phyloP scores from a whole-genome alignment of 2,329 filamentous ascomycete genomes.

The Diaporthe eres region DNA sequence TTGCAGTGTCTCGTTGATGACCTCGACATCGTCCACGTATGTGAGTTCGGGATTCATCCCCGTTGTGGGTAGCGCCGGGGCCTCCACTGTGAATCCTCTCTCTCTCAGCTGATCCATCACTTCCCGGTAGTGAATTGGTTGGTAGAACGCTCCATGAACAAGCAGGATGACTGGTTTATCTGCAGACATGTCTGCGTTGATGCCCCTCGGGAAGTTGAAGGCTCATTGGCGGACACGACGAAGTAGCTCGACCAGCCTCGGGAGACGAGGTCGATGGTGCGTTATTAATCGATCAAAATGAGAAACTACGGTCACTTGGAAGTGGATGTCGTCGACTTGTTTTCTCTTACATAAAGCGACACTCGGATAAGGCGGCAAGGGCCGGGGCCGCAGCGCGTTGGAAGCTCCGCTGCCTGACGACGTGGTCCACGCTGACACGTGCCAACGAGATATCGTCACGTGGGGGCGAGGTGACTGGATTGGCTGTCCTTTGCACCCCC shows the following conservation, averaged over 20 bases:
- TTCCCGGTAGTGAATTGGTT: slow-evolving; percentile 24
- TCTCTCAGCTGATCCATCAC: slow-evolving; percentile 4
- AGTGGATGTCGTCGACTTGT: background rate
- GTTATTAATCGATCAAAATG: background rate
- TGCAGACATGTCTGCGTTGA: slow-evolving; percentile 4
- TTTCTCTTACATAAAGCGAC: slow-evolving; percentile 20
- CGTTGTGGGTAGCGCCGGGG: slow-evolving; percentile 26
- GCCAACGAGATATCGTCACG: background rate
- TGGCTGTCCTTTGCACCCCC: background rate
- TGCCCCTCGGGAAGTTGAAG: background rate
- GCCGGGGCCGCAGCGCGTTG: background rate
- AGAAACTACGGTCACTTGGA: background rate
- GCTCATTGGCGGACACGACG: background rate
- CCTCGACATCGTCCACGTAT: slow-evolving; percentile 29
- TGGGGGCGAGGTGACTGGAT: slow-evolving; percentile 13
- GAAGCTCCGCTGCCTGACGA: slow-evolving; percentile 1
- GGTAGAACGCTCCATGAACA: slow-evolving; percentile 29
- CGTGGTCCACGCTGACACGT: slow-evolving; percentile 16
- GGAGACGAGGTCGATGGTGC: background rate
- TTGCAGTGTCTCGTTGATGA: background rate
- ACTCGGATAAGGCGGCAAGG: slow-evolving; percentile 15
- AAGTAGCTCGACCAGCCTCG: background rate
- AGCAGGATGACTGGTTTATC: slow-evolving; percentile 37
- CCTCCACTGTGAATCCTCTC: slow-evolving; percentile 4
- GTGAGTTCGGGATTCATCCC: slow-evolving; percentile 8